A percentile compares a stretch with the other conserved stretches of the same genome.
These are phyloP conservation scores for Purpureocillium takamizusanense DNA, from an alignment of 2,329 filamentous ascomycete species.

Conservation along the genomic window DNA sequence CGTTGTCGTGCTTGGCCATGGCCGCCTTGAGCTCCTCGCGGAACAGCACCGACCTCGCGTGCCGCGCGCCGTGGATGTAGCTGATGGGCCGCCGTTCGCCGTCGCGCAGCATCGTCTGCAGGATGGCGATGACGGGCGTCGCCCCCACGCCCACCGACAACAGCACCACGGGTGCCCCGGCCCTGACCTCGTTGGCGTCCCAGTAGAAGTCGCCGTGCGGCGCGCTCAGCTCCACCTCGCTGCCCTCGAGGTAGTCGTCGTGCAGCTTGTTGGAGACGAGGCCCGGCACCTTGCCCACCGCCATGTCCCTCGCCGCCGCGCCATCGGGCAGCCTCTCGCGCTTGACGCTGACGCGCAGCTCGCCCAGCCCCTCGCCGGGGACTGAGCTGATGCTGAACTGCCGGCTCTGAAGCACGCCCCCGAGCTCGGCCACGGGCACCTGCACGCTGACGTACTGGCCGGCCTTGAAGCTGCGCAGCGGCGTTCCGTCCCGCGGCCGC, in stretches of 20 bases:
- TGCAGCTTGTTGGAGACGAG: slow-evolving; percentile 46
- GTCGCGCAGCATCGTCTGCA: slow-evolving; percentile 41
- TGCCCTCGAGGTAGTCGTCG: slow-evolving; percentile 35
- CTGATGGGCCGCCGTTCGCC: slow-evolving; percentile 41
- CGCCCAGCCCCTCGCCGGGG: slow-evolving; percentile 34
- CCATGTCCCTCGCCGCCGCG: slow-evolving; percentile 20
- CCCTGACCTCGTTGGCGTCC: slow-evolving; percentile 31
- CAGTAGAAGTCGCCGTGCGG: slow-evolving; percentile 55
- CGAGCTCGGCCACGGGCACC: slow-evolving; percentile 48
- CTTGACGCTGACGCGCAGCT: slow-evolving; percentile 71
- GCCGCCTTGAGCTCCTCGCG: slow-evolving; percentile 35
- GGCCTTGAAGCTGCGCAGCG: slow-evolving; percentile 53
- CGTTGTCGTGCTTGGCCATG: slow-evolving; percentile 15
- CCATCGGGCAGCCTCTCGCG: slow-evolving; percentile 37
- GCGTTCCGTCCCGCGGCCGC: slow-evolving; percentile 44
- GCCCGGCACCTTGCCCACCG: slow-evolving; percentile 28
- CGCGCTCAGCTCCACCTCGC: slow-evolving; percentile 44
- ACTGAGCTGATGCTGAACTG: slow-evolving; percentile 68
- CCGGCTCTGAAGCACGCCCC: slow-evolving; percentile 55
- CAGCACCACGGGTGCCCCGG: slow-evolving; percentile 49
- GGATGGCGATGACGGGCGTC: slow-evolving; percentile 57
- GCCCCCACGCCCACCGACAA: slow-evolving; percentile 61
- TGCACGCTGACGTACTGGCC: slow-evolving; percentile 68
- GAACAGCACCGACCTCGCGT: slow-evolving; percentile 45
- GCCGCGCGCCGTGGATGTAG: slow-evolving; percentile 54